phyloP scores from a whole-genome alignment of 75 land plant genomes.

The Cryptomeria japonica region DNA sequence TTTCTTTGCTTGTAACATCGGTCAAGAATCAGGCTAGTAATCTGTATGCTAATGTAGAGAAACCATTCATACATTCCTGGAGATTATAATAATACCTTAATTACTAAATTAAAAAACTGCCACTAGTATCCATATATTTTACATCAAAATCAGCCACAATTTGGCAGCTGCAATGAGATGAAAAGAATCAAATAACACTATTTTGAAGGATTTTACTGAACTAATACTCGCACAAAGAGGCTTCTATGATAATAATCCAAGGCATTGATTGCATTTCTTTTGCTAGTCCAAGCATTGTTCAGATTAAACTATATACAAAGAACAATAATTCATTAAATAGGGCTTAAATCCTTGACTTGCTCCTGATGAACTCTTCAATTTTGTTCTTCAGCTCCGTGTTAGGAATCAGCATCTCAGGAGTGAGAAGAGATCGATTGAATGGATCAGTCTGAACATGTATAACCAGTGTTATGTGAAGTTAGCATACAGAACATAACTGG shows the following conservation, averaged over 20 bases:
- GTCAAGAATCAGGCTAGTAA: not conserved
- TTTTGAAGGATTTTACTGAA: not conserved
- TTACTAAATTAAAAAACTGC: not conserved
- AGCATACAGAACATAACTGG: not conserved
- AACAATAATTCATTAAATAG: not conserved
- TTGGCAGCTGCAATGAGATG: not conserved
- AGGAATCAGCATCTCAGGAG: constrained; percentile 92
- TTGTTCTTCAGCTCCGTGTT: constrained; percentile 65
- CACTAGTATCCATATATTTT: not conserved
- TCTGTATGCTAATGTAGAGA: not conserved
- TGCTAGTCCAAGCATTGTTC: not conserved
- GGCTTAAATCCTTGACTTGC: constrained; percentile 20
- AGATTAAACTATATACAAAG: not conserved
- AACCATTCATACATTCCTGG: not conserved
- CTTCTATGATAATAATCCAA: not conserved
- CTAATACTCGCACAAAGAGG: not conserved
- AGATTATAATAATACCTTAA: not conserved
- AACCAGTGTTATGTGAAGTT: not conserved
- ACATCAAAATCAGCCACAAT: not conserved
- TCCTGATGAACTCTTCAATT: constrained; percentile 69
- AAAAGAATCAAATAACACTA: not conserved
- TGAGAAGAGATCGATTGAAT: constrained; percentile 94
- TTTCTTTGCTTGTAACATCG: not conserved
- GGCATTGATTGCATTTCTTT: not conserved
- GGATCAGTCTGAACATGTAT: constrained; percentile 79